These are phyloP conservation scores for Ceratobasidium sp. DNA, from an alignment of 1,284 basidiomycete species.

Conservation along the genomic window DNA sequence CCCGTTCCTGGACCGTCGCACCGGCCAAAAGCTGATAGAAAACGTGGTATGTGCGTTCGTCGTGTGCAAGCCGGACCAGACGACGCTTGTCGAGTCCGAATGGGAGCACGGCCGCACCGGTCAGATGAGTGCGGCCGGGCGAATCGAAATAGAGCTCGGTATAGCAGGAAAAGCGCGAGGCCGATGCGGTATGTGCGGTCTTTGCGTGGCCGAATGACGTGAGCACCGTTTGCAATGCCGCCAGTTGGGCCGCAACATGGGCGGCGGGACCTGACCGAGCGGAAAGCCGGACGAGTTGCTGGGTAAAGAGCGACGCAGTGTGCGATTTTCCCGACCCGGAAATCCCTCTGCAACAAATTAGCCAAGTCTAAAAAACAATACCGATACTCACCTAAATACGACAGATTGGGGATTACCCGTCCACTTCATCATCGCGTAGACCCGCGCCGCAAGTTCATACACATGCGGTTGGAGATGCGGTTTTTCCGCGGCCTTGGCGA, in stretches of 20 bases:
- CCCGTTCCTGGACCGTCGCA: slow-evolving; percentile 82
- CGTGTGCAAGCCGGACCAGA: slow-evolving; percentile 77
- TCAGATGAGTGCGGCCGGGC: slow-evolving; percentile 71
- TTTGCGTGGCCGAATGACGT: slow-evolving; percentile 92
- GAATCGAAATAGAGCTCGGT: slow-evolving; percentile 91
- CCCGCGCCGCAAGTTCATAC: slow-evolving; percentile 86
- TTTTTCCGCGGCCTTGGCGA: slow-evolving; percentile 60
- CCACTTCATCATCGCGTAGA: slow-evolving; percentile 86
- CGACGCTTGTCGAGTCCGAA: slow-evolving; percentile 91
- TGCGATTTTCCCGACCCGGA: slow-evolving; percentile 90
- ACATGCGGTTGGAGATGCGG: slow-evolving; percentile 87
- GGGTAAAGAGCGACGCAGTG: slow-evolving; percentile 78
- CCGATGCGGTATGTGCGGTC: slow-evolving; percentile 87
- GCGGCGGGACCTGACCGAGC: slow-evolving; percentile 81
- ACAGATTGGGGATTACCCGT: slow-evolving; percentile 83
- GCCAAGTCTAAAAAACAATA: slow-evolving; percentile 31
- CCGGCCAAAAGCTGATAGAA: slow-evolving; percentile 94
- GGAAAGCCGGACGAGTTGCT: slow-evolving; percentile 85
- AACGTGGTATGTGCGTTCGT: slow-evolving; percentile 92
- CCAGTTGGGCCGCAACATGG: slow-evolving; percentile 81
- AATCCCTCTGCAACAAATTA: slow-evolving; percentile 73
- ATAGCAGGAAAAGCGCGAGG: slow-evolving; percentile 87
- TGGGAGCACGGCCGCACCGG: slow-evolving; percentile 82
- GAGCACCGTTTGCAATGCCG: slow-evolving; percentile 79
- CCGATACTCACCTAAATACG: slow-evolving; percentile 78